A percentile compares a stretch with the other conserved stretches of the same genome.
phyloP scores from a whole-genome alignment of 116 monocot genomes.

The Posidonia oceanica region DNA sequence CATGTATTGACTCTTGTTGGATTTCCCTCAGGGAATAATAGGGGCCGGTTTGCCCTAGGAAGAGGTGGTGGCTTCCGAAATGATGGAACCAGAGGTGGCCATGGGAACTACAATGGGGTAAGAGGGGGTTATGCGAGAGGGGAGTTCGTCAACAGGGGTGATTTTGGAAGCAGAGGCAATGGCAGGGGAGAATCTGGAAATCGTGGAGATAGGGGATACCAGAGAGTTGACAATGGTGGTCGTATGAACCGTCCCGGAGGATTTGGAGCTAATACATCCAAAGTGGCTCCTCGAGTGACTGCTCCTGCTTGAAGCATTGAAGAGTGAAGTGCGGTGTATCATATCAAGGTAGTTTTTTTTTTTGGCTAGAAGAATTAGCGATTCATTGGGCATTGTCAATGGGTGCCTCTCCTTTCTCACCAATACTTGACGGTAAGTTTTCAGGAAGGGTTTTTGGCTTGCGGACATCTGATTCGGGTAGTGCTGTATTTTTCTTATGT shows the following conservation, averaged over 20 bases:
- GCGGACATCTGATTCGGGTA: no score
- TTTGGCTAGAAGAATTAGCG: not conserved
- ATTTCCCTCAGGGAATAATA: slow-evolving; percentile 20
- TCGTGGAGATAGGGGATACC: slow-evolving; percentile 40
- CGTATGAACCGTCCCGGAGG: slow-evolving; percentile 10
- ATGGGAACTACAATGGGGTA: slow-evolving; percentile 34
- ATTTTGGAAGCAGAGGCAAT: slow-evolving; percentile 43
- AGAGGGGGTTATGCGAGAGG: slow-evolving; percentile 44
- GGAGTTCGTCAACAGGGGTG: slow-evolving; percentile 39
- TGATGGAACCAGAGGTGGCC: slow-evolving; percentile 35
- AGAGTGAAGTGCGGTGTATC: not conserved
- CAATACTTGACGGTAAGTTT: no score
- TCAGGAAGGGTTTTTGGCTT: no score
- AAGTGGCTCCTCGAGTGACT: slow-evolving; percentile 3
- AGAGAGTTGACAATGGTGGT: slow-evolving; percentile 33
- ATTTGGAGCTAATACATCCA: not conserved
- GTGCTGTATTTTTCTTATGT: no score
- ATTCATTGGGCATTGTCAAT: slow-evolving; percentile 3
- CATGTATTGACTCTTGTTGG: not conserved
- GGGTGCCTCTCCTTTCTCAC: not conserved
- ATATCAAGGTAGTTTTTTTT: not conserved
- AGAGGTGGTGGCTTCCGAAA: slow-evolving; percentile 56
- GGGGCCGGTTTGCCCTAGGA: slow-evolving; percentile 45
- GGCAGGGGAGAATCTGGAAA: slow-evolving; percentile 25
- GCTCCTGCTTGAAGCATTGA: slow-evolving; percentile 8